Conservation (phyloP, 1,284 basidiomycete species). For the Puccinia novopanici region DNA sequence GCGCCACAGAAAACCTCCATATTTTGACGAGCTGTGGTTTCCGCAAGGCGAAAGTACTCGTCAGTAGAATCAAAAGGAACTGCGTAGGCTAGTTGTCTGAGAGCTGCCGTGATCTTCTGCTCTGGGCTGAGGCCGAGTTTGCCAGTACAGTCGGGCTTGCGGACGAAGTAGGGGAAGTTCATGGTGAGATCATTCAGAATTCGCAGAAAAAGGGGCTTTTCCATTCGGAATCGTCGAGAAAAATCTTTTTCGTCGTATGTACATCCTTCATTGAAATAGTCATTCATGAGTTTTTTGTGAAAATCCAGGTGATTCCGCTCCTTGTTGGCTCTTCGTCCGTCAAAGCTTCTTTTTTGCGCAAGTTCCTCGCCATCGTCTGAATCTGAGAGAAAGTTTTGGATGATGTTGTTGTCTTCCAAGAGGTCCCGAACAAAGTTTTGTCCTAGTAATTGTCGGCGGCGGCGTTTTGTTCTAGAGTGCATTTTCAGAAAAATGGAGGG, state of each 20-base stretch:
- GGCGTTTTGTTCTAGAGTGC: too few relatives aligned
- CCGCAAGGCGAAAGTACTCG: slow-evolving; percentile 25
- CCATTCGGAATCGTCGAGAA: neutral
- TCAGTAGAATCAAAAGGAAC: slow-evolving; percentile 15
- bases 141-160: slow-evolving; percentile 12
- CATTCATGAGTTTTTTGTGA: neutral
- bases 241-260: neutral
- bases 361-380: too few relatives aligned
- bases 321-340: too few relatives aligned
- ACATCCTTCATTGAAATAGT: neutral
- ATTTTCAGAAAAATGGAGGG: too few relatives aligned
- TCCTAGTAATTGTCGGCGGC: too few relatives aligned
- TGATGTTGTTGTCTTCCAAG: too few relatives aligned
- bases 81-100: neutral
- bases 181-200: slow-evolving; percentile 1
- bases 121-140: slow-evolving; percentile 7
- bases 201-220: neutral
- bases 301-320: neutral
- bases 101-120: slow-evolving; percentile 19
- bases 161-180: neutral
- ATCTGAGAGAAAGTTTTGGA: too few relatives aligned
- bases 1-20: slow-evolving; percentile 10
- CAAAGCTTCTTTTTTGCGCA: too few relatives aligned
- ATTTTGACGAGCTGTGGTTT: neutral
- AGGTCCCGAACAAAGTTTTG: too few relatives aligned